A percentile compares a stretch with the other conserved stretches of the same genome.
Evolutionary conservation across 1,284 basidiomycete genomes (phyloP).

Genomic region (Stereum hirsutum): DNA sequence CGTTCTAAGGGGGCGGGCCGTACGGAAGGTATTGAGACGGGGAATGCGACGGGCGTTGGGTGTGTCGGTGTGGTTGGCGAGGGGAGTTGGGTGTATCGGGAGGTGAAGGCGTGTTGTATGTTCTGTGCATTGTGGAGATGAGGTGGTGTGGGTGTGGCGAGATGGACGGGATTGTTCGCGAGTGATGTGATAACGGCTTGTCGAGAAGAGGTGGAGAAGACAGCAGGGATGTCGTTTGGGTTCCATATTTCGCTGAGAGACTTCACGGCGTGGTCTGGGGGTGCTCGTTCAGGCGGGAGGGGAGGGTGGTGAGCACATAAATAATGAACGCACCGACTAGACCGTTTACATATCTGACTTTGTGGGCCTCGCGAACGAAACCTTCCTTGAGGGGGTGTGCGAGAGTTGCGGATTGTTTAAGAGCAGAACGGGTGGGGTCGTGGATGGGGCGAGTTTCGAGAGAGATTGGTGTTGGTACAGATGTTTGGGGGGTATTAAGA

Average conservation of each 20-base stretch:
- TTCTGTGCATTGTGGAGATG: conserved; percentile 13
- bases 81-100: conserved; percentile 35
- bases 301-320: conserved; percentile 1
- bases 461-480: conserved; percentile 35
- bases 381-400: conserved; percentile 26
- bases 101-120: conserved; percentile 14
- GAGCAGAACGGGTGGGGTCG: conserved; percentile 27
- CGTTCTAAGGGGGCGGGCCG: conserved; percentile 13
- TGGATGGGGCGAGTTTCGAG: conserved; percentile 23
- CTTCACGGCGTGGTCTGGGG: conserved; percentile 66
- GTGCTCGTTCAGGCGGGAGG: conserved; percentile 10
- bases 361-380: conserved; percentile 36
- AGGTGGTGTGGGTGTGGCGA: conserved; percentile 11
- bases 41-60: too few species aligned
- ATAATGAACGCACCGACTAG: conserved; percentile 59
- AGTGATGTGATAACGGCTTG: conserved; percentile 18
- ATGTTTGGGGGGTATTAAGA: conserved; percentile 53
- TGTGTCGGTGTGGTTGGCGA: conserved; percentile 23
- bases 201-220: conserved; percentile 39
- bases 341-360: conserved; percentile 53
- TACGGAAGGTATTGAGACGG: too few species aligned
- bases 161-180: conserved; percentile 10
- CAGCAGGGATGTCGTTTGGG: conserved; percentile 55
- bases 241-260: conserved; percentile 69
- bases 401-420: conserved; percentile 17